Conservation (phyloP, 2,329 filamentous ascomycete species). For the Metarhizium album region DNA sequence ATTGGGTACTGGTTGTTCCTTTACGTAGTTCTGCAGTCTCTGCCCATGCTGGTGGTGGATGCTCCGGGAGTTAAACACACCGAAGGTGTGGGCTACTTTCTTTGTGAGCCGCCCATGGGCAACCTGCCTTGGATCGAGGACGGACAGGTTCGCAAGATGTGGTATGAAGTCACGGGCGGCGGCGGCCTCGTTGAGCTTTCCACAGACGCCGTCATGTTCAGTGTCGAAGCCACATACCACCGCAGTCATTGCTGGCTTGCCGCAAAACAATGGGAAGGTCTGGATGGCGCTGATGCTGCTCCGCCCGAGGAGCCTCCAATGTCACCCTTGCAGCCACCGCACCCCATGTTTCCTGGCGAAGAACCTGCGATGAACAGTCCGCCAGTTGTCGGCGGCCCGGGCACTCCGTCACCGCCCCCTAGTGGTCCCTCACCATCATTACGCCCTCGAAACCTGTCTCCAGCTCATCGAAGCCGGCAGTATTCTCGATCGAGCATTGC, state of each 20-base stretch:
- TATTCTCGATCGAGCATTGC: conserved; percentile 32
- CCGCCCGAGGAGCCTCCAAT: conserved; percentile 22
- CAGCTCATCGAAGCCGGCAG: conserved; percentile 21
- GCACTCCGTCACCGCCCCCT: conserved; percentile 18
- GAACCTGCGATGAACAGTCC: conserved; percentile 17
- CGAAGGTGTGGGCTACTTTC: conserved; percentile 69
- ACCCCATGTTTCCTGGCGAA: conserved; percentile 21
- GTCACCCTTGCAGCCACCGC: conserved; percentile 28
- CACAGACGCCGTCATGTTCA: conserved; percentile 49
- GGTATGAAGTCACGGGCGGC: conserved; percentile 64
- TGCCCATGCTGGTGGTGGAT: conserved; percentile 70
- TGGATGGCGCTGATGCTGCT: conserved; percentile 17
- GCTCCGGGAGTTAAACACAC: conserved; percentile 58
- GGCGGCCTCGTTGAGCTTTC: conserved; percentile 47
- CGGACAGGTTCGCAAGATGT: conserved; percentile 52
- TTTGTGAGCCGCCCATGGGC: conserved; percentile 64
- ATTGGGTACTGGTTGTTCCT: conserved; percentile 75
- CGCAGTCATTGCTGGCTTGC: conserved; percentile 47
- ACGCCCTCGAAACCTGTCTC: conserved; percentile 29
- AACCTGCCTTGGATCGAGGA: conserved; percentile 65
- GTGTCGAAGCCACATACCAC: conserved; percentile 49
- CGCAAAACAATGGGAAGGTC: conserved; percentile 38
- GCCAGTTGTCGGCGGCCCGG: conserved; percentile 9
- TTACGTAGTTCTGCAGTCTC: conserved; percentile 65
- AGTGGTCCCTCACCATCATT: conserved; percentile 17